A percentile compares a stretch with the other conserved stretches of the same genome.
Conservation (phyloP, 805 yeast species). For the Kodamaea sagamina region DNA sequence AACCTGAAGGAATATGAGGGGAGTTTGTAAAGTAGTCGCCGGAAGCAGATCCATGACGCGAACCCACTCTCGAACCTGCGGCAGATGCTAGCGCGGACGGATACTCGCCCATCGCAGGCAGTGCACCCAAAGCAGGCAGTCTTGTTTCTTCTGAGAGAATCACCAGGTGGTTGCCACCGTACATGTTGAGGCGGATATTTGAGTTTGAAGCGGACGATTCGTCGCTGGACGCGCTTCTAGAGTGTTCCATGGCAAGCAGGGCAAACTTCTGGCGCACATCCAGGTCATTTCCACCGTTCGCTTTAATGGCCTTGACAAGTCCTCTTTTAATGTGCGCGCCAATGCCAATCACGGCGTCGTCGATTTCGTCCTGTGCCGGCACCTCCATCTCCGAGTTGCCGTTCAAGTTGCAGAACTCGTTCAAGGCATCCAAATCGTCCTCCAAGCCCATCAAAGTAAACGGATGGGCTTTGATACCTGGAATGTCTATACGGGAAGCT, state of each 20-base stretch:
- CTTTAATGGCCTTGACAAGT: slow-evolving; percentile 42
- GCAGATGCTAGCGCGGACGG: neutral
- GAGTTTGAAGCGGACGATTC: slow-evolving; percentile 21
- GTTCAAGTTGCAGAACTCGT: slow-evolving; percentile 40
- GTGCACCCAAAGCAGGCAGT: neutral
- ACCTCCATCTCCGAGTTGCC: slow-evolving; percentile 13
- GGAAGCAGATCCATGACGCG: slow-evolving; percentile 2
- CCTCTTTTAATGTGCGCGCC: slow-evolving; percentile 63
- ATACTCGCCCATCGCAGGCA: neutral
- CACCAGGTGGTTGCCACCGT: slow-evolving; percentile 26
- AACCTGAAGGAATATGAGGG: slow-evolving; percentile 5
- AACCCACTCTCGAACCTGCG: neutral
- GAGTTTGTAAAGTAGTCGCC: slow-evolving; percentile 4
- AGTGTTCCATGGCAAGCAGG: slow-evolving; percentile 22
- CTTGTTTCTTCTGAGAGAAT: slow-evolving; percentile 33
- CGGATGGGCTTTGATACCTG: slow-evolving; percentile 74
- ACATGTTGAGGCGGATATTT: slow-evolving; percentile 1
- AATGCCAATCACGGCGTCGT: slow-evolving; percentile 80
- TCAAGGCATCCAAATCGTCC: slow-evolving; percentile 33
- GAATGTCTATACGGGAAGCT: slow-evolving; percentile 61
- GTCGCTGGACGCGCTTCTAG: slow-evolving; percentile 32
- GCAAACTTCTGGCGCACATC: slow-evolving; percentile 18
- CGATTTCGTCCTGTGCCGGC: slow-evolving; percentile 17
- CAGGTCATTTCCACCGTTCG: slow-evolving; percentile 21
- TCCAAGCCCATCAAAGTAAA: slow-evolving; percentile 52